Evolutionary conservation across 2,329 filamentous ascomycete species (phyloP), one percentile per base, ranked within the genome.

Genomic region (Fusarium goolgardi): DNA sequence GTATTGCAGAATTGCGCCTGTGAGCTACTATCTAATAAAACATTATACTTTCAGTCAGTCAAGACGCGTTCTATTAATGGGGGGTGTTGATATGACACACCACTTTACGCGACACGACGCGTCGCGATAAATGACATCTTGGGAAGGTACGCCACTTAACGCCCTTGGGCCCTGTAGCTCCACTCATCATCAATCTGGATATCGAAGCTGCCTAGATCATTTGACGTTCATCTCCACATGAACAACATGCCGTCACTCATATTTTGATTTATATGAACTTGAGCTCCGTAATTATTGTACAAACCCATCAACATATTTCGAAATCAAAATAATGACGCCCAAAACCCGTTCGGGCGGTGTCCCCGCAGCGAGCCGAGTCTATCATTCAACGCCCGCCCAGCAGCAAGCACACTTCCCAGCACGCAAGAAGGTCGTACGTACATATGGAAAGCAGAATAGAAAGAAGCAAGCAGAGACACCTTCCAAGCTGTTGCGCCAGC

Each of bases 401-500:
- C 78, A 79, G 60, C 81, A 83, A 65, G 71, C 73, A 23, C 78
- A 78, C 41, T 82, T 83, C 53, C 78, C 80, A 0, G 56, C 76
- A 15, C 75, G 79, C 23, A 75, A 73, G 47, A 79, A 68, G 37
- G 71, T 70, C 16, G 68, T 81, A 15, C 77, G 75, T 25, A 79
- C 77, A n/a, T 80, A 80, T 52, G 75, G 75, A 13, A 74, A 75
- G 20, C 68, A 73, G 49, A 73, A 69, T 35, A 60, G 57, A 15
- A 67, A 62, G 58, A 69, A 71, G 40, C 63, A 67, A 35, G 52
- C 56, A 15, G 65, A 71, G 15, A 65, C 46, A 20, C 62, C 52
- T 18, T 54, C 66, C 1, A 67, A 64, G 20, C 57, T 69, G 6
- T 55, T 80, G 44, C 75, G 75, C 59, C 81, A 83, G 70, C 78